phyloP scores from a whole-genome alignment of 164 flowering plant genomes.

The Berberis thunbergii region DNA sequence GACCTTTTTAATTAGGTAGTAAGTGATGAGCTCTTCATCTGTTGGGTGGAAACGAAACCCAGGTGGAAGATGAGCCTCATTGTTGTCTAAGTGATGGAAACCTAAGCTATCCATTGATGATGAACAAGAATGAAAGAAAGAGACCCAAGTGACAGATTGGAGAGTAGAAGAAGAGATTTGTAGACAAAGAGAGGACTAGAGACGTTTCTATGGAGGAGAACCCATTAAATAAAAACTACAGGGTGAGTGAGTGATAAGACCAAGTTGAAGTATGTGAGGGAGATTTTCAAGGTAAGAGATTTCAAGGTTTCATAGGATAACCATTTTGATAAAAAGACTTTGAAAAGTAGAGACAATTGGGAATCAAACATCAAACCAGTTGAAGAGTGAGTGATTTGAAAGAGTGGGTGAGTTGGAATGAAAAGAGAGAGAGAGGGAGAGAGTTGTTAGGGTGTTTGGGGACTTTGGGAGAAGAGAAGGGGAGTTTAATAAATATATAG shows the following conservation, averaged over 20 bases:
- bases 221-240: neutral
- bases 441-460: neutral
- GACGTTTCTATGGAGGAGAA: neutral
- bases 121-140: neutral
- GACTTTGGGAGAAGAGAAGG: neutral
- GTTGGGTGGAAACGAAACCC: conserved; percentile 95
- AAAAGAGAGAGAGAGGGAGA: neutral
- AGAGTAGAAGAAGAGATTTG: neutral
- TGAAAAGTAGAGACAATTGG: neutral
- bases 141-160: neutral
- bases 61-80: conserved; percentile 61
- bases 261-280: neutral
- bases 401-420: no score
- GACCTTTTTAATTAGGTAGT: conserved; percentile 80
- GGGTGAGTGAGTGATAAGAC: neutral
- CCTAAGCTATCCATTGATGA: conserved; percentile 18
- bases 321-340: neutral
- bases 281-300: neutral
- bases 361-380: no score
- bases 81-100: conserved; percentile 18
- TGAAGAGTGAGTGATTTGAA: neutral
- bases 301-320: no score
- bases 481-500: no score
- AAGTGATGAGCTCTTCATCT: conserved; percentile 87
- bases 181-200: neutral